Percentiles rank a stretch among this genome's conserved stretches.
These are phyloP conservation scores for Scedosporium apiospermum DNA, from an alignment of 2,329 filamentous ascomycete species.

Conservation along the genomic window DNA sequence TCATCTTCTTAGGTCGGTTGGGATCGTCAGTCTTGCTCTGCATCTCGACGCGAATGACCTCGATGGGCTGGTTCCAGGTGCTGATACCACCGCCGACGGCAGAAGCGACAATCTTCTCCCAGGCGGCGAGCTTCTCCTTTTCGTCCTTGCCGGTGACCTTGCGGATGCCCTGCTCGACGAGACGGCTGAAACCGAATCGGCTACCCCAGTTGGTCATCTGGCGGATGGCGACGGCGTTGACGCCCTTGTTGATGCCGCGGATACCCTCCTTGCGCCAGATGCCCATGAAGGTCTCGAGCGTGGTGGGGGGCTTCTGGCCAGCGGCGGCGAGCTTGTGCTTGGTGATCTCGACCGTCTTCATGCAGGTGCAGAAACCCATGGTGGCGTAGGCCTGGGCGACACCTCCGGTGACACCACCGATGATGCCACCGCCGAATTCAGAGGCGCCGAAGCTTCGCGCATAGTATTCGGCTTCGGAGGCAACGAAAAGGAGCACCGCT, in stretches of 20 bases:
- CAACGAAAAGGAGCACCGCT: conserved; percentile 96
- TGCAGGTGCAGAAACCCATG: conserved; percentile 99
- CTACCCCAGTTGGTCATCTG: conserved; percentile 99
- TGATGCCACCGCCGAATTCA: conserved; percentile 82
- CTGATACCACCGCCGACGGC: conserved; percentile 85
- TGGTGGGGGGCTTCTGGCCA: conserved; percentile 79
- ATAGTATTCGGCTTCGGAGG: conserved; percentile 95
- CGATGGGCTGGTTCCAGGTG: conserved; percentile 99
- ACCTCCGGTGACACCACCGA: conserved; percentile 86
- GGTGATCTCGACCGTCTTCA: conserved; percentile 99
- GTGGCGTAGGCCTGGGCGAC: conserved; percentile 97
- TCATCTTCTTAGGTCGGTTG: conserved; percentile 98
- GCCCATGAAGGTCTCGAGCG: conserved; percentile 90
- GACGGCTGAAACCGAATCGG: conserved; percentile 84
- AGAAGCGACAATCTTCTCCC: conserved; percentile 84
- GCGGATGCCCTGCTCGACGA: conserved; percentile 85
- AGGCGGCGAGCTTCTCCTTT: conserved; percentile 63
- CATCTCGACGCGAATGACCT: conserved; percentile 99
- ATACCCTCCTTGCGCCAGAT: conserved; percentile 95
- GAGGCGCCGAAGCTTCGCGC: conserved; percentile 73
- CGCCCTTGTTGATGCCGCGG: conserved; percentile 92
- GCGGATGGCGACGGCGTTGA: conserved; percentile 96
- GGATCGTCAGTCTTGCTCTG: conserved; percentile 98
- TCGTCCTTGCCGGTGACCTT: conserved; percentile 68
- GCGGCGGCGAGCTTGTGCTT: conserved; percentile 86